A percentile compares a stretch with the other conserved stretches of the same genome.
These are phyloP conservation scores for Nymphaea colorata DNA, from an alignment of 164 flowering plant genomes.

Conservation along the genomic window DNA sequence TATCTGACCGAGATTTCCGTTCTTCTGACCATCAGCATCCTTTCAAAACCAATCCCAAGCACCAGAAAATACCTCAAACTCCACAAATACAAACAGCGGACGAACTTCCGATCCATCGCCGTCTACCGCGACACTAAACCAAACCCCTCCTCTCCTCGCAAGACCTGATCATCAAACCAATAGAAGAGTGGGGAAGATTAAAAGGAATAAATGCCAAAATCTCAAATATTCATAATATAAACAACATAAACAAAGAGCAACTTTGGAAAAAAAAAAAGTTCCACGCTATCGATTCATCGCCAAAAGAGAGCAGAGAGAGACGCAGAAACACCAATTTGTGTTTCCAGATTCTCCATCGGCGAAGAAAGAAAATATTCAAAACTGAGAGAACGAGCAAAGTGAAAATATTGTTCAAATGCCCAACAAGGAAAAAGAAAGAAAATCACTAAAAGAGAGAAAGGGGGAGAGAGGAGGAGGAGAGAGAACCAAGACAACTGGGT, in stretches of 20 bases:
- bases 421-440: not conserved
- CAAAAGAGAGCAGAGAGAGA: not conserved
- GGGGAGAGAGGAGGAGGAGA: not conserved
- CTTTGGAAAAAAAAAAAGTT: not conserved
- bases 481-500: not conserved
- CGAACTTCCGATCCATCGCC: not conserved
- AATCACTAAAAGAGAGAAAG: not conserved
- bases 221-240: not conserved
- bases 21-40: not conserved
- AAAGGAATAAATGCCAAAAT: not conserved
- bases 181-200: not conserved
- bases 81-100: not conserved
- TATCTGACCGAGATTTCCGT: not conserved
- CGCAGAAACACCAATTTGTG: not conserved
- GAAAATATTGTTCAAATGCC: not conserved
- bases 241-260: not conserved
- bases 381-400: not conserved
- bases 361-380: not conserved
- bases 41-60: not conserved
- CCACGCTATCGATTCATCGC: not conserved
- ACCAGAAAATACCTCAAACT: not conserved
- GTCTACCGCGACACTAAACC: not conserved
- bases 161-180: not conserved
- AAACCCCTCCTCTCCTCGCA: not conserved
- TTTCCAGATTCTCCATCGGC: not conserved